A percentile compares a stretch with the other conserved stretches of the same genome.
phyloP scores from a whole-genome alignment of 2,329 filamentous ascomycete genomes.

The Beauveria sp. region DNA sequence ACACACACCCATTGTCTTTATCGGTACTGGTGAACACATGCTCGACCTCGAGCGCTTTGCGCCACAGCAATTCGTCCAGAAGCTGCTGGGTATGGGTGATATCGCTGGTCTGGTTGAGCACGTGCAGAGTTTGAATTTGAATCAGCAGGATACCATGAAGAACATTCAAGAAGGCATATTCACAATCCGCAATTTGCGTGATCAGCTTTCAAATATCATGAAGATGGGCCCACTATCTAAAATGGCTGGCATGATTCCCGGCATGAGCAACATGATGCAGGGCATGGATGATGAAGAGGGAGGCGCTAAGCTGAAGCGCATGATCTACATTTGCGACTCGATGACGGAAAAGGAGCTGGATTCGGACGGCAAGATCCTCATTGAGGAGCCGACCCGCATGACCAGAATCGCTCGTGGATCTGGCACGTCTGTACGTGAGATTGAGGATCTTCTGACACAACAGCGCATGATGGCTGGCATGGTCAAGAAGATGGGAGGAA shows the following conservation, averaged over 20 bases:
- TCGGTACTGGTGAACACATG: constrained; percentile 96
- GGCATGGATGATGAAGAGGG: constrained; percentile 97
- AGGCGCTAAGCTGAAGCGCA: constrained; percentile 85
- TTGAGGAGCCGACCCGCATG: constrained; percentile 88
- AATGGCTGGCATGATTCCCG: constrained; percentile 98
- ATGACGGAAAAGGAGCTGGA: constrained; percentile 97
- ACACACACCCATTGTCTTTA: constrained; percentile 93
- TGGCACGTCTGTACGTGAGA: constrained; percentile 83
- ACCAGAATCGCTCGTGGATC: constrained; percentile 84
- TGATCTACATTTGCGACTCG: constrained; percentile 98
- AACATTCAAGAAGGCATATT: constrained; percentile 97
- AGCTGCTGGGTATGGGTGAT: constrained; percentile 93
- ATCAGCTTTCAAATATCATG: constrained; percentile 97
- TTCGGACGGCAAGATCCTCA: constrained; percentile 87
- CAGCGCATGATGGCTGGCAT: constrained; percentile 98
- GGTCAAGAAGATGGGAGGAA: constrained; percentile 98
- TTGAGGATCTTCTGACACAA: constrained; percentile 95
- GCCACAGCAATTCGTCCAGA: constrained; percentile 87
- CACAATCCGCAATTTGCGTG: constrained; percentile 85
- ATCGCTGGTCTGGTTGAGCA: constrained; percentile 94
- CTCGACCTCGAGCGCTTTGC: constrained; percentile 89
- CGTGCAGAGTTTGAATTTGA: constrained; percentile 88
- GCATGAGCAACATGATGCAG: constrained; percentile 86
- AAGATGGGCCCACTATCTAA: constrained; percentile 98
- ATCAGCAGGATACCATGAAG: constrained; percentile 99